phyloP scores from a whole-genome alignment of 2,329 filamentous ascomycete species.

The Rhynchosporium secalis region DNA sequence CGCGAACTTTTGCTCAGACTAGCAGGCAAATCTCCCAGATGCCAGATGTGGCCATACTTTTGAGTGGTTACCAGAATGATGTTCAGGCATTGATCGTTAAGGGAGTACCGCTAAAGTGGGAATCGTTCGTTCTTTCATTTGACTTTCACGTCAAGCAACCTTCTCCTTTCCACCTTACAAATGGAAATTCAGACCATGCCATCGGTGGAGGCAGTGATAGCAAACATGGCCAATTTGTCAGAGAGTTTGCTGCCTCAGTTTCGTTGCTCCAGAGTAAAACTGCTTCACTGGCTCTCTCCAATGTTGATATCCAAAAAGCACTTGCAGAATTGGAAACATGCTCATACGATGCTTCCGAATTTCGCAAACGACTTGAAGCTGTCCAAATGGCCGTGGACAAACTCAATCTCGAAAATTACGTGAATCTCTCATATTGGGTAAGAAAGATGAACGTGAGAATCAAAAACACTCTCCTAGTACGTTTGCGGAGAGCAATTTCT shows the following conservation, averaged over 20 bases:
- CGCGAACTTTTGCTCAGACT: constrained; percentile 89
- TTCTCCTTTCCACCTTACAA: constrained; percentile 51
- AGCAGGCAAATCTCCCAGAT: constrained; percentile 80
- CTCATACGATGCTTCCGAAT: constrained; percentile 75
- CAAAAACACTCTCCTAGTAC: constrained; percentile 74
- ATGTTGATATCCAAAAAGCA: constrained; percentile 78
- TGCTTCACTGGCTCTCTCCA: constrained; percentile 72
- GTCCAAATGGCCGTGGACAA: constrained; percentile 95
- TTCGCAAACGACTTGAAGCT: constrained; percentile 76
- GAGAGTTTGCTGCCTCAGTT: constrained; percentile 85
- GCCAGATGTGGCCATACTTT: constrained; percentile 81
- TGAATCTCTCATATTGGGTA: constrained; percentile 91
- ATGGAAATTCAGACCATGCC: constrained; percentile 58
- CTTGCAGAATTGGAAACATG: constrained; percentile 82
- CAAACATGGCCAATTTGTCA: constrained; percentile 94
- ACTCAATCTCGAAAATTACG: constrained; percentile 92
- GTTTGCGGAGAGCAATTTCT: constrained; percentile 79
- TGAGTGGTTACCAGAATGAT: constrained; percentile 90
- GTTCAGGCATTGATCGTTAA: constrained; percentile 81
- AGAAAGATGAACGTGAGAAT: constrained; percentile 82
- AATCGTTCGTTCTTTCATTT: constrained; percentile 96
- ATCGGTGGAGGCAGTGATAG: constrained; percentile 69
- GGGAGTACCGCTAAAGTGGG: constrained; percentile 90
- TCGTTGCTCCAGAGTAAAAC: constrained; percentile 89
- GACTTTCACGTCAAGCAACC: constrained; percentile 77